These are phyloP conservation scores for Arthonia radiata DNA, from an alignment of 495 filamentous ascomycete genomes.

Conservation along the genomic window DNA sequence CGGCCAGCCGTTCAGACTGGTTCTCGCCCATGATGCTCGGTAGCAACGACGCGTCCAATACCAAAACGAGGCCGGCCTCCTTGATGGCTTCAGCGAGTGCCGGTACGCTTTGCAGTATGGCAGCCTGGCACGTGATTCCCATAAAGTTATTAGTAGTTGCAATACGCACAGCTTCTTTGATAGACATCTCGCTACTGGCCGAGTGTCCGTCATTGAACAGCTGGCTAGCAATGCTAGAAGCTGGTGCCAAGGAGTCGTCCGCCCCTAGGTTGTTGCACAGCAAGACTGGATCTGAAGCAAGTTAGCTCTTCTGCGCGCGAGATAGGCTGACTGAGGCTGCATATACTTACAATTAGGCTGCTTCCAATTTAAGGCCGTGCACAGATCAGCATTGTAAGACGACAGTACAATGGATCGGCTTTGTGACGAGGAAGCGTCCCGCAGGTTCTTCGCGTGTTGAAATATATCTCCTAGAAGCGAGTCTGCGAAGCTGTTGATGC, in stretches of 20 bases:
- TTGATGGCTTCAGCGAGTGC: slow-evolving; percentile 83
- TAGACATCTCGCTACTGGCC: slow-evolving; percentile 47
- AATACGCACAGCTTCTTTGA: slow-evolving; percentile 85
- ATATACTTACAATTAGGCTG: slow-evolving; percentile 70
- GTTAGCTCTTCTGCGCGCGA: slow-evolving; percentile 2
- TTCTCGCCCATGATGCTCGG: slow-evolving; percentile 19
- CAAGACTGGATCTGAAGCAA: slow-evolving; percentile 54
- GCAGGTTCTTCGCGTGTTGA: slow-evolving; percentile 57
- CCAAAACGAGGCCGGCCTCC: slow-evolving; percentile 71
- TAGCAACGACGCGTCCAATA: slow-evolving; percentile 56
- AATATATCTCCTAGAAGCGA: slow-evolving; percentile 65
- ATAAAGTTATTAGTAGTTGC: slow-evolving; percentile 95
- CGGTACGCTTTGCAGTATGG: slow-evolving; percentile 69
- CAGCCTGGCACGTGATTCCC: slow-evolving; percentile 75
- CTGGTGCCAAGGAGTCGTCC: slow-evolving; percentile 7
- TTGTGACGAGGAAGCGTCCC: slow-evolving; percentile 38
- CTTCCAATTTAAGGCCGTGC: slow-evolving; percentile 93
- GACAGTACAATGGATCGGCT: slow-evolving; percentile 78
- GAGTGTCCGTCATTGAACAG: not conserved
- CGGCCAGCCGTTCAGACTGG: slow-evolving; percentile 16
- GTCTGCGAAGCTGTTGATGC: slow-evolving; percentile 72
- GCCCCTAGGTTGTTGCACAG: slow-evolving; percentile 77
- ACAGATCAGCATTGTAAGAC: slow-evolving; percentile 69
- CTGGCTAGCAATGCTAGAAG: slow-evolving; percentile 1
- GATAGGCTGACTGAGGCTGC: not conserved